Base-by-base conservation (phyloP, 805 yeast species). In the Myxozyma lipomycoides region DNA sequence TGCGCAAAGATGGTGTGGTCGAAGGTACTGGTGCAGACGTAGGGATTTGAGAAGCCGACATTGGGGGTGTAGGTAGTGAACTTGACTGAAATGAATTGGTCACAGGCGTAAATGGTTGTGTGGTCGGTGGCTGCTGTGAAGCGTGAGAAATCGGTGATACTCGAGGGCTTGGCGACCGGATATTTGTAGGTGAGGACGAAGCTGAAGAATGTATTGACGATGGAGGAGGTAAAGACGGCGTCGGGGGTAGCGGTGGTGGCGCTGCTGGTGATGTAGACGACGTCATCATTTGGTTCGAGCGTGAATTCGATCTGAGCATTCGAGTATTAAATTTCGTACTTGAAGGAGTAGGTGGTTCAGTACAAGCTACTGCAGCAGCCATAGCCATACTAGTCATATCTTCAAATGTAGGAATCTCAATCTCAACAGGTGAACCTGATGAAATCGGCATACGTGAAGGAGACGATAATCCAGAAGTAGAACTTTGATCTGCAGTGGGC, bases 371-470 rank as follows among this genome's bases (percentile, higher is more conserved):
- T 26, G 64, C 43, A 6, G 51, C 45, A 18, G 60, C 50, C 24
- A 52, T 38, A 24, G 38, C 51, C 47, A 58, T 37, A 42, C 51
- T 53, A 41, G 59, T 46, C 56, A 63, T 48, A 30, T 55, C 59
- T 39, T 63, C 66, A 43, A 62, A 55, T 12, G 63, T 57, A 7
- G 66, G 67, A 19, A 63, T 61, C 42, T 62, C 66, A 34, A 62
- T 62, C 45, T 55, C 59, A 50, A 58, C 62, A 12, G 64, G 57
- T 17, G 63, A 56, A 7, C 62, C 40, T 22, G 52, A 18, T 28
- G 52, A 45, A 26, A 45, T 18, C n/a, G 38, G 4, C 42, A 25
- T 25, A 34, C 22, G 12, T 6, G 56, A 22, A 25, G 50, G 51
- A 5, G 45, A 42, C 19, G 30, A 19, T 23, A 39, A 34, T 38